Evolutionary conservation across 208 protist genomes (phyloP).

Genomic region (Vickermania ingenoplastis): DNA sequence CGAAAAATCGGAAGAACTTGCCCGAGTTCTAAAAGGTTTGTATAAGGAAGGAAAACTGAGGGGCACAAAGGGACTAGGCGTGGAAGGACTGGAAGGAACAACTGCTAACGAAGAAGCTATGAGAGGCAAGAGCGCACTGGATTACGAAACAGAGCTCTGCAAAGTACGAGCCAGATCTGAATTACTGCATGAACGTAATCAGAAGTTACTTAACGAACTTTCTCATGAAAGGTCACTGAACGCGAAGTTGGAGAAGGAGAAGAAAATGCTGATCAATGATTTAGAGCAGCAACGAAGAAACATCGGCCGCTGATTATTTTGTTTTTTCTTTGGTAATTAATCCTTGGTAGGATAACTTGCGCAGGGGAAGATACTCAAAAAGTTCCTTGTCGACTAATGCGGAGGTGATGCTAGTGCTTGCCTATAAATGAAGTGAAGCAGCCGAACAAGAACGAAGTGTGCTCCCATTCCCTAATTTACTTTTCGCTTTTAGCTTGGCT

Average conservation of each 20-base stretch:
- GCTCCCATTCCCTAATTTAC: no score
- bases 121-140: constrained; percentile 17
- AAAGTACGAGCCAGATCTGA: constrained; percentile 53
- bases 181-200: constrained; percentile 43
- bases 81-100: not conserved
- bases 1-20: constrained; percentile 37
- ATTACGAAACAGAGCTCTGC: constrained; percentile 72
- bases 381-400: no score
- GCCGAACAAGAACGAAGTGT: no score
- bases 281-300: constrained; percentile 50
- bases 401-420: no score
- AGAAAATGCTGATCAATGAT: constrained; percentile 29
- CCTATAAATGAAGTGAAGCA: no score
- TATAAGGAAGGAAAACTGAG: constrained; percentile 15
- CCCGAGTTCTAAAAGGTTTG: constrained; percentile 30
- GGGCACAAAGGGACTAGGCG: constrained; percentile 21
- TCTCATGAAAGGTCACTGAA: constrained; percentile 35
- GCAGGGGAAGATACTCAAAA: no score
- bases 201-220: constrained; percentile 64
- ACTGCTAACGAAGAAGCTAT: constrained; percentile 10
- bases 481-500: no score
- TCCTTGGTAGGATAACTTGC: no score
- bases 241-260: constrained; percentile 35
- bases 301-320: no score
- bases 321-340: no score